phyloP scores from a whole-genome alignment of 2,329 filamentous ascomycete genomes.

The Aspergillus vadensis region DNA sequence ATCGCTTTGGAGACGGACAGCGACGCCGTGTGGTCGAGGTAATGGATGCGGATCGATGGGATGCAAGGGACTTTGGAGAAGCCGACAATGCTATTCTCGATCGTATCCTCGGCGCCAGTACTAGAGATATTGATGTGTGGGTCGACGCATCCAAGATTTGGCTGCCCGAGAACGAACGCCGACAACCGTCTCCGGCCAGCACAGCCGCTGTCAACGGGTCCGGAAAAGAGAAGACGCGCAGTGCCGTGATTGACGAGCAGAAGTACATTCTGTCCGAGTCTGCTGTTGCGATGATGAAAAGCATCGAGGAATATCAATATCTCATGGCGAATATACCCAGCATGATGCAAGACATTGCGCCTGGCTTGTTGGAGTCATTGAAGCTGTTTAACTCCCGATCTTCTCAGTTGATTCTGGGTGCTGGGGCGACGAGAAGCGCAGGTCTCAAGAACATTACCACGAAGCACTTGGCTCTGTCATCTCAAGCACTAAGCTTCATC shows the following conservation, averaged over 20 bases:
- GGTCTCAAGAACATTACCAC: conserved; percentile 96
- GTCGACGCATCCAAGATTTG: conserved; percentile 53
- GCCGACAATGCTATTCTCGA: conserved; percentile 53
- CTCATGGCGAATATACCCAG: conserved; percentile 83
- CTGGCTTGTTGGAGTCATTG: conserved; percentile 78
- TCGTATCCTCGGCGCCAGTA: conserved; percentile 62
- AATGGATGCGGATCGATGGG: conserved; percentile 66
- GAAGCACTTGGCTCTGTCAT: conserved; percentile 88
- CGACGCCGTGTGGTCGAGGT: conserved; percentile 58
- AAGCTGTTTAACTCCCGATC: conserved; percentile 94
- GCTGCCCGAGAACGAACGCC: conserved; percentile 41
- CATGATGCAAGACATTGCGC: conserved; percentile 81
- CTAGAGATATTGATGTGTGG: conserved; percentile 60
- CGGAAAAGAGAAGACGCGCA: conserved; percentile 65
- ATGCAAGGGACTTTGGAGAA: conserved; percentile 63
- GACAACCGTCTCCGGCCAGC: conserved; percentile 39
- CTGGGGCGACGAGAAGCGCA: conserved; percentile 83
- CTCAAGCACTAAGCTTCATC: conserved; percentile 84
- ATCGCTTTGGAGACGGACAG: conserved; percentile 58
- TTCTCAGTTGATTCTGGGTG: conserved; percentile 93
- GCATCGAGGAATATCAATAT: conserved; percentile 79
- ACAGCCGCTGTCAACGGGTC: conserved; percentile 38
- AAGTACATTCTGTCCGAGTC: conserved; percentile 84
- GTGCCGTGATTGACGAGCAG: conserved; percentile 79
- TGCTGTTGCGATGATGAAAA: conserved; percentile 76